Evolutionary conservation across 139 green algal genomes (phyloP).

Genomic region (Auxenochlorella protothecoides): DNA sequence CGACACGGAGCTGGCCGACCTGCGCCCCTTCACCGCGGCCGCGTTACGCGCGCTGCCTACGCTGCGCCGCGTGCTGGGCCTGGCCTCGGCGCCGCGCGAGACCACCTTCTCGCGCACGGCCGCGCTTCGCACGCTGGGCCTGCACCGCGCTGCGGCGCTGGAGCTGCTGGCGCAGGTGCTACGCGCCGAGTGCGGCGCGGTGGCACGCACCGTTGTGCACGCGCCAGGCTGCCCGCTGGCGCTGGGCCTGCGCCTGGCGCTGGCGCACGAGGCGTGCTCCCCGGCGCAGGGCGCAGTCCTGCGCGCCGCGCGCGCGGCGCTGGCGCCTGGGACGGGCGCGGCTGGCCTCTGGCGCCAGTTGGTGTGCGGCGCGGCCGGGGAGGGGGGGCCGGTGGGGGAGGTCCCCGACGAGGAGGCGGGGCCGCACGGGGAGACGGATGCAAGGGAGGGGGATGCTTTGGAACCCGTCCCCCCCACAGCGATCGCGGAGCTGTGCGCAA

Average conservation of each 20-base stretch:
- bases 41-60: slow-evolving; percentile 9
- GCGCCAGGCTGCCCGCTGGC: slow-evolving; percentile 5
- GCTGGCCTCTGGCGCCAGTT: too few species aligned
- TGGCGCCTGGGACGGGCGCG: too few species aligned
- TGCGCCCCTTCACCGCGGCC: slow-evolving; percentile 13
- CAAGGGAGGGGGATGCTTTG: too few species aligned
- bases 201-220: slow-evolving; percentile 1
- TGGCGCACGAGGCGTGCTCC: background rate
- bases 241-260: slow-evolving; percentile 4
- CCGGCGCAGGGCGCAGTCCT: too few species aligned
- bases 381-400: too few species aligned
- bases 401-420: too few species aligned
- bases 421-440: too few species aligned
- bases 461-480: too few species aligned
- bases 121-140: slow-evolving; percentile 15
- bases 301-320: too few species aligned
- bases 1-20: slow-evolving; percentile 5
- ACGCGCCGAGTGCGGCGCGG: slow-evolving; percentile 3
- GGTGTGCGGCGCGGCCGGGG: too few species aligned
- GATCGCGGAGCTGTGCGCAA: too few species aligned
- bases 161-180: slow-evolving; percentile 18
- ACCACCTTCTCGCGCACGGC: slow-evolving; percentile 6
- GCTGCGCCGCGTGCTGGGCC: slow-evolving; percentile 13
- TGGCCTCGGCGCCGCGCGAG: slow-evolving; percentile 2
- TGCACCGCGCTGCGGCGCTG: slow-evolving; percentile 14